Percentiles rank a stretch among this genome's conserved stretches.
phyloP scores from a whole-genome alignment of 1,284 basidiomycete species.

The Puccinia coronata region DNA sequence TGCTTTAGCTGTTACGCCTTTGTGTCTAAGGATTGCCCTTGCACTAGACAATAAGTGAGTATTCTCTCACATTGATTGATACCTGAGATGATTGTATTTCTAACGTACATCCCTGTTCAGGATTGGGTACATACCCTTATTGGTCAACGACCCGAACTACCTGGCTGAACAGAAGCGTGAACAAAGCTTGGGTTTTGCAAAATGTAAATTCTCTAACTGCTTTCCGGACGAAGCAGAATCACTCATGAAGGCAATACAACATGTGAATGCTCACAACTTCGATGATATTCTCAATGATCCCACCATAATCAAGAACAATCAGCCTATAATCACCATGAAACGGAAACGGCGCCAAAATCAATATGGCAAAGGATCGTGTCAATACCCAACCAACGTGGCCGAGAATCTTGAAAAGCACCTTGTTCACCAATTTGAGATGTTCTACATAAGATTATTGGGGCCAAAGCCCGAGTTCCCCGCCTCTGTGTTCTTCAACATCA shows the following conservation, averaged over 20 bases:
- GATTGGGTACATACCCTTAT: not conserved
- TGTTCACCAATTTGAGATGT: no score
- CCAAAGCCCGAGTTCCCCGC: no score
- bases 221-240: not conserved
- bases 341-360: no score
- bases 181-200: not conserved
- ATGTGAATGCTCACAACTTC: not conserved
- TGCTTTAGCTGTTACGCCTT: not conserved
- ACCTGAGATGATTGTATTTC: no score
- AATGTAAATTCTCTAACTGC: not conserved
- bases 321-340: not conserved
- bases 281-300: not conserved
- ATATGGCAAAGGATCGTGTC: no score
- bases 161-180: not conserved
- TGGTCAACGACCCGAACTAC: not conserved
- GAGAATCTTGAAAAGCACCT: no score
- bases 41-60: not conserved
- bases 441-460: no score
- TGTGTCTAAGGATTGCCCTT: not conserved
- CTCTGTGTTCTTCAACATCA: not conserved
- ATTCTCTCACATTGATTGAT: not conserved
- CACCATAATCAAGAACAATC: no score
- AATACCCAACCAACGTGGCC: no score
- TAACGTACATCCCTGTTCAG: not conserved
- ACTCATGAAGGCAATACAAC: not conserved